These are phyloP conservation scores for Boletus huronensis DNA, from an alignment of 768 basidiomycete species.

Conservation along the genomic window DNA sequence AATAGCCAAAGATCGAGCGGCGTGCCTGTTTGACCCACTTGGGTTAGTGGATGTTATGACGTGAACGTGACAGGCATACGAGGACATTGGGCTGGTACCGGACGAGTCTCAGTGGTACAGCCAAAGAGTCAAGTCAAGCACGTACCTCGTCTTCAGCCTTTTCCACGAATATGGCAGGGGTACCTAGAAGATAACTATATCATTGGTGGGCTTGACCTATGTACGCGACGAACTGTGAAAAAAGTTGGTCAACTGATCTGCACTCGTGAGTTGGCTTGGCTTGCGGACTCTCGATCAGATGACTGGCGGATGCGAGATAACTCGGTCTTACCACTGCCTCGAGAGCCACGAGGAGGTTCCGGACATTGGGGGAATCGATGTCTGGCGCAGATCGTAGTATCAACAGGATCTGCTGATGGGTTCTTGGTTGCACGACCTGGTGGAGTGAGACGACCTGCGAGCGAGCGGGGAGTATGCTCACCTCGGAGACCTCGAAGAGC, in stretches of 20 bases:
- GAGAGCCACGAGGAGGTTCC: slow-evolving; percentile 45
- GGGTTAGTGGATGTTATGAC: slow-evolving; percentile 8
- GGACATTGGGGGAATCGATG: slow-evolving; percentile 40
- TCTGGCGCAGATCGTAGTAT: slow-evolving; percentile 45
- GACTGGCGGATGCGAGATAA: slow-evolving; percentile 9
- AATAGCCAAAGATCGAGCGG: slow-evolving; percentile 78
- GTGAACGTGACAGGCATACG: slow-evolving; percentile 15
- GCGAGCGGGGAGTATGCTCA: slow-evolving; percentile 13
- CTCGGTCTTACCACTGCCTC: slow-evolving; percentile 34
- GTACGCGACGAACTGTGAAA: slow-evolving; percentile 36
- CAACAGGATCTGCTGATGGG: slow-evolving; percentile 47
- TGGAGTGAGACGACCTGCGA: slow-evolving; percentile 2
- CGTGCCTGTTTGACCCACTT: slow-evolving; percentile 45
- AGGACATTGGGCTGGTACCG: slow-evolving; percentile 24
- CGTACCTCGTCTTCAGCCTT: slow-evolving; percentile 54
- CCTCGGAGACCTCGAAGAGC: slow-evolving; percentile 71
- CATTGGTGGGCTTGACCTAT: background rate
- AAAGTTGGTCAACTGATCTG: slow-evolving; percentile 63
- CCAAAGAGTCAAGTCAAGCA: slow-evolving; percentile 1
- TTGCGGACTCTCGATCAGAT: slow-evolving; percentile 24
- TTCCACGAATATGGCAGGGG: slow-evolving; percentile 56
- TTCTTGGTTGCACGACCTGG: slow-evolving; percentile 63
- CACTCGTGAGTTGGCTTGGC: slow-evolving; percentile 49
- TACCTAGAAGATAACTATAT: slow-evolving; percentile 35
- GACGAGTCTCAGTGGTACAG: slow-evolving; percentile 8